Conservation (phyloP, 2,329 filamentous ascomycete species). For the Lojkania enalia region DNA sequence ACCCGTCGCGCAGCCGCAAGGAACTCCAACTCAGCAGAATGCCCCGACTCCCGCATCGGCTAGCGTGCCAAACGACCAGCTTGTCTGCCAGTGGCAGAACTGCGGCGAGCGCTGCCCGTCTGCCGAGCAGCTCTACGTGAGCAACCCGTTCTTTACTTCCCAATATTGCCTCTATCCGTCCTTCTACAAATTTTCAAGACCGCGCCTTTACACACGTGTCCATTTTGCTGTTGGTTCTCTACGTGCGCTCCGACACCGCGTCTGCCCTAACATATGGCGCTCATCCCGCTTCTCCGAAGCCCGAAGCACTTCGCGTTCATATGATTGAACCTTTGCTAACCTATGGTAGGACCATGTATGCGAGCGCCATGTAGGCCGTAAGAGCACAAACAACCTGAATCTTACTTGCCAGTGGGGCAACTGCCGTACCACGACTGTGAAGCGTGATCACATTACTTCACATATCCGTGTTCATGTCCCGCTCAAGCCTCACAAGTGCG, state of each 20-base stretch:
- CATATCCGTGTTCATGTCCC: constrained; percentile 99
- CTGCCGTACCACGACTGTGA: constrained; percentile 94
- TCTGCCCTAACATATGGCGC: background rate
- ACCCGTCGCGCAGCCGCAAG: constrained; percentile 29
- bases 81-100: constrained; percentile 64
- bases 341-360: constrained; percentile 85
- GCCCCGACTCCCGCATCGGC: constrained; percentile 36
- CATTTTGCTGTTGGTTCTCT: background rate
- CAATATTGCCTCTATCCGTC: constrained; percentile 1
- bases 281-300: background rate
- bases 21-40: constrained; percentile 38
- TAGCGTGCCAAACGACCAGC: constrained; percentile 46
- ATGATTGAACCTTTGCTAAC: background rate
- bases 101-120: constrained; percentile 63
- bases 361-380: constrained; percentile 96
- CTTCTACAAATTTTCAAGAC: background rate
- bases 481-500: constrained; percentile 97
- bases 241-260: background rate
- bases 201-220: background rate
- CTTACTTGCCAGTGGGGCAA: constrained; percentile 96
- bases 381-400: constrained; percentile 98
- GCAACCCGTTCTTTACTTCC: no score
- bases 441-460: constrained; percentile 98
- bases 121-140: constrained; percentile 66
- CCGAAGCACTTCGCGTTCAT: background rate